Evolutionary conservation across 192 early-diverging fungal genomes (phyloP), one percentile per base, ranked within the genome.

Genomic region (Glomus cerebriforme): DNA sequence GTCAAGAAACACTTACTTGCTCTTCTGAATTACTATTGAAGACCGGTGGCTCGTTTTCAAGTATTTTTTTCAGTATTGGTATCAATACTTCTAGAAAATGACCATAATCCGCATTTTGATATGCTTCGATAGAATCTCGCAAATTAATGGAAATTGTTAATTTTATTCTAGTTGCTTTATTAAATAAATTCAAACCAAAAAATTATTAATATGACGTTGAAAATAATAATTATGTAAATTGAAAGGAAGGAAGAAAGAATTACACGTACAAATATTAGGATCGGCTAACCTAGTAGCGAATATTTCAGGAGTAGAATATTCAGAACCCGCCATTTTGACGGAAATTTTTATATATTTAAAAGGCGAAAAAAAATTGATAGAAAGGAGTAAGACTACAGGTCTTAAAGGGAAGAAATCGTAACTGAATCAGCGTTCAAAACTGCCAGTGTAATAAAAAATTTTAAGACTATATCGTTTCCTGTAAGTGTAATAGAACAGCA

Each of bases 51-150:
- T 87, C 91, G 58, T 92, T 91, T 60, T 88, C 79, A 34, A 99
- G 81, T 7, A 98, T 89, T 75, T 91, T 88, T 27, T 85, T 82
- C 78, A 99, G 95, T 26, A 92, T 93, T 2, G 97, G 97, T 81
- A 96, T 91, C 59, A 98, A 79, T 27, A 90, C 88, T 10, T 90
- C 81, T 19, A 98, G 80, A 76, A 95, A 92, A 59, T 92, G 88
- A 29, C 90, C 88, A 81, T 95, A 94, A 79, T 99, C 96, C 49
- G 90, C 86, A 2, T 92, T 88, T 83, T 98, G 97, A 72, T 94
- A 92, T 39, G 93, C 86, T 82, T 99, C 97, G 2, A 98, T 92
- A 32, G 94, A 94, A 79, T 99, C 96, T 79, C 94, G 86, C 4
- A 99, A 86, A 80, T 97, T 96, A 65, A 85, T 91, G 2, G 92